Evolutionary conservation across 1,284 basidiomycete species (phyloP), one percentile per base, ranked within the genome.

Genomic region (Vanrija sp.): DNA sequence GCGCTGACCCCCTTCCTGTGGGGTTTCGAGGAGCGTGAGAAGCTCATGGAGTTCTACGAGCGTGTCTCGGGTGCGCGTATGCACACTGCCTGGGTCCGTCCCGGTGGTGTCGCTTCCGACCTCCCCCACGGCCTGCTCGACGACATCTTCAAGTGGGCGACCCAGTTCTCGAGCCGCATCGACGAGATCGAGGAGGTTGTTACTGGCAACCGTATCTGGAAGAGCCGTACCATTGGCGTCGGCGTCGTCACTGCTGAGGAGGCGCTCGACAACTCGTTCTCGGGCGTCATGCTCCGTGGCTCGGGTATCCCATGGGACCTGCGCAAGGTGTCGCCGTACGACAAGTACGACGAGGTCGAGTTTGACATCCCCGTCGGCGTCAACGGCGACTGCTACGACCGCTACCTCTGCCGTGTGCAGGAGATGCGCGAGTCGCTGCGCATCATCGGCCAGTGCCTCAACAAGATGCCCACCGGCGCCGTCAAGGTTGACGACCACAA

Each of bases 31-130:
- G 95, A 98, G 79, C 92, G 95, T 64, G 95, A 98, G 80, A 98
- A 98, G 82, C 86, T 98, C 64, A 98, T 98, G 95, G 95, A 98
- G 78, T 98, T 98, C 79, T 98, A 98, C 78, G 95, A 99, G 79
- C 91, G 95, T 56, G 94, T 98, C 38, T 98, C 94, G 9, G 95
- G 95, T 66, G 95, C 95, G 3, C 92, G 95, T 59, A 83, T 99
- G 70, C 95, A 98, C 74, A 87, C 93, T 6, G 95, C 95, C n/a
- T 98, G 98, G 76, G 87, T 98, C 47, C 90, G 95, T 60, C 96
- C 95, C 5, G 95, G 95, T 63, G 95, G 96, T 70, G 96, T 99
- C 48, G 94, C 96, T 1, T 98, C 94, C 74, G 96, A 99, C 73
- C 81, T 98, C 46, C 95, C 95, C 6, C 94, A 97, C 68, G 95